Base-by-base conservation (phyloP, 1,284 basidiomycete species). In the Trichosporon asahii region DNA sequence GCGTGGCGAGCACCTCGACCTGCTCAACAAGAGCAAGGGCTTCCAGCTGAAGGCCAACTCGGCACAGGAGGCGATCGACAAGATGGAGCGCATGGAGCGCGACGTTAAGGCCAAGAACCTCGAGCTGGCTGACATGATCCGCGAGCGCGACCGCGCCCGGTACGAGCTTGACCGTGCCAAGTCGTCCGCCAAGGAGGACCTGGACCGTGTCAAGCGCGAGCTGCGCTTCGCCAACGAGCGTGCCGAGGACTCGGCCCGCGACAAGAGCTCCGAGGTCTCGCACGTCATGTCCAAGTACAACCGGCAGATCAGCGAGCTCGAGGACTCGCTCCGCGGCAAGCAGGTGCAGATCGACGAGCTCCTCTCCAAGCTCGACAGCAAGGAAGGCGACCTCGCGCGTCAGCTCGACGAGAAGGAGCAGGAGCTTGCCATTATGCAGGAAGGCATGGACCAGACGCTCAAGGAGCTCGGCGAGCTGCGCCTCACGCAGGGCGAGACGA, bases 1-100 rank as follows among this genome's bases (percentile, higher is more conserved):
- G 12, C 92, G 97, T 61, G 91, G 93, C 37, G 97, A 99, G 83
- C 97, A 99, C 83, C 87, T 99, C 67, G 97, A 99, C 78, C 92
- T 99, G 89, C 89, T 99, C 65, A 89, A 90, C 78, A 98, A 97
- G 85, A 96, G 93, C 87, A 99, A 99, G 86, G 91, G 94, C 79
- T 89, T 97, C 88, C 95, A 99, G 82, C 89, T 99, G 77, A 98
- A 98, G 84, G 97, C 97, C 23, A 97, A 95, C 82, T 98, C 95
- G 67, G 95, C 97, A 0, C 96, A 98, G 82, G 97, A 99, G 84
- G 94, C 96, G n/a, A 91, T 99, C 66, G 96, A 99, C 84, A 91
- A 91, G 78, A 98, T 99, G 95, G 97, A 99, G 84, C 88, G 95
- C 71, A 99, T 99, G 95, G 97, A 99, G 82, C 87, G 95, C 44